Evolutionary conservation across 768 basidiomycete genomes (phyloP).

Genomic region (Cyclocybe aegerita): DNA sequence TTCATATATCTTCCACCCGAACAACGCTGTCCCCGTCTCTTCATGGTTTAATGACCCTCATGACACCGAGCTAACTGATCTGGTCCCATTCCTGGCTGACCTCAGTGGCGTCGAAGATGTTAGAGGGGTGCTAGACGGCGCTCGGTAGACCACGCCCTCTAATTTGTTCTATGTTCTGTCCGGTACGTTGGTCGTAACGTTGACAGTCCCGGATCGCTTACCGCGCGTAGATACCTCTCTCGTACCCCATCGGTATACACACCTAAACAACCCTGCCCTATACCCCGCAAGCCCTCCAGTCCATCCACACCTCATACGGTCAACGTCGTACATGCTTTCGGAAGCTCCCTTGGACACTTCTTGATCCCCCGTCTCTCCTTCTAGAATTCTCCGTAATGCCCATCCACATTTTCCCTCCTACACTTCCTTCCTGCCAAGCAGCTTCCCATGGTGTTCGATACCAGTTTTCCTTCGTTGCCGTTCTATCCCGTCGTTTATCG

Average conservation of each 20-base stretch:
- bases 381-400: constrained; percentile 10
- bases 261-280: constrained; percentile 11
- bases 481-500: no score
- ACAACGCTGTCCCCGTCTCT: constrained; percentile 98
- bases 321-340: constrained; percentile 2
- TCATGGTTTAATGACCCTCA: constrained; percentile 99
- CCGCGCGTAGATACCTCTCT: no score
- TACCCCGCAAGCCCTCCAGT: constrained; percentile 14
- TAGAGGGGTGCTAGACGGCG: constrained; percentile 86
- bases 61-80: constrained; percentile 94
- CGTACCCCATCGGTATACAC: constrained; percentile 4
- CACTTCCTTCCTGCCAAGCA: not conserved
- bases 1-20: constrained; percentile 98
- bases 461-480: not conserved
- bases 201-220: no score
- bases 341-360: constrained; percentile 7
- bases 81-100: constrained; percentile 93
- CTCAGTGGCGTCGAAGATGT: constrained; percentile 85
- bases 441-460: not conserved
- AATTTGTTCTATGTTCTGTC: constrained; percentile 1
- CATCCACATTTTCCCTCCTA: constrained; percentile 12
- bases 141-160: constrained; percentile 44
- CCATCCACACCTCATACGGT: constrained; percentile 4
- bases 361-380: constrained; percentile 4
- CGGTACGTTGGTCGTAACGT: not conserved